Percentiles rank a stretch among this genome's conserved stretches.
These are phyloP conservation scores for Malania oleifera DNA, from an alignment of 164 flowering plant genomes.

Conservation along the genomic window DNA sequence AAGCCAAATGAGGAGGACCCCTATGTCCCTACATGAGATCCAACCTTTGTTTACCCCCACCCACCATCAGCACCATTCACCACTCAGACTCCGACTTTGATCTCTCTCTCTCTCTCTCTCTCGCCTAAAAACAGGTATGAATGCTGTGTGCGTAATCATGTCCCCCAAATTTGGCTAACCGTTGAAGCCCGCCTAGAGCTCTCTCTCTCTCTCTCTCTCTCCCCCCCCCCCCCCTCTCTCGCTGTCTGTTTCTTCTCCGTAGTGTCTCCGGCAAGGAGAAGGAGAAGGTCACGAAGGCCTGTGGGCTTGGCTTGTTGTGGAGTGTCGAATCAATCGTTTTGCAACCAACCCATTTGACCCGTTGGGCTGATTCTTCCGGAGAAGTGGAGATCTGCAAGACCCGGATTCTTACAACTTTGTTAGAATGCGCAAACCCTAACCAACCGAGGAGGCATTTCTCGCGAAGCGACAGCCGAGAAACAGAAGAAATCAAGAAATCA, in stretches of 20 bases:
- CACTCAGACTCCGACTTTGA: background rate
- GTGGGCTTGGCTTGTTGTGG: too few relatives aligned
- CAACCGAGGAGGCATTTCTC: too few relatives aligned
- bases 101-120: background rate
- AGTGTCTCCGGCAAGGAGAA: background rate
- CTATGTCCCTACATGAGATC: background rate
- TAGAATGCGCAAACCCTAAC: too few relatives aligned
- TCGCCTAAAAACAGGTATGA: background rate
- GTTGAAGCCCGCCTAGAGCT: slow-evolving; percentile 19
- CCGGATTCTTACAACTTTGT: slow-evolving; percentile 9
- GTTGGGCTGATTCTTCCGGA: background rate
- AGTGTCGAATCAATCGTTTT: slow-evolving; percentile 3
- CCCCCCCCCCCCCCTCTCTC: background rate
- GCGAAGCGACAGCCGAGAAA: too few relatives aligned
- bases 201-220: slow-evolving; percentile 2
- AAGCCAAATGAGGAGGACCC: too few relatives aligned
- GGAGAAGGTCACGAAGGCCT: background rate
- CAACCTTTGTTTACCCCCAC: too few relatives aligned
- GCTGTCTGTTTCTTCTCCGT: background rate
- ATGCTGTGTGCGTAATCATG: slow-evolving; percentile 5
- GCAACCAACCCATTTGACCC: slow-evolving; percentile 6
- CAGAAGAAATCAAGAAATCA: too few relatives aligned
- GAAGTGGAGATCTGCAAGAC: background rate
- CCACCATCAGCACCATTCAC: too few relatives aligned
- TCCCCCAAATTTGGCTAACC: slow-evolving; percentile 16